These are phyloP conservation scores for Millerozyma miso DNA, from an alignment of 805 yeast species.

Conservation along the genomic window DNA sequence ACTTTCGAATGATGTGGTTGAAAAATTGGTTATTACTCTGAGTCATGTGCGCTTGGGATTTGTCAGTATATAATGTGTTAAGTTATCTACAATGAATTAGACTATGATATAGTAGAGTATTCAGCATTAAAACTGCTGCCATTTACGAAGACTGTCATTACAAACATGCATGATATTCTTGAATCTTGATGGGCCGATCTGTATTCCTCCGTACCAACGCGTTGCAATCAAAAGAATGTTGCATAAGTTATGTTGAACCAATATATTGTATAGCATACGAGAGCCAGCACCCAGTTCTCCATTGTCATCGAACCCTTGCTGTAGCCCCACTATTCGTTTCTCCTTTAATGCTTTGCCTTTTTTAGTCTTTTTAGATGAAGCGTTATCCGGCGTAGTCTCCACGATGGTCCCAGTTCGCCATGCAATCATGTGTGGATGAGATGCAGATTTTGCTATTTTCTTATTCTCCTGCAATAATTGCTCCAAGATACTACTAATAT, in stretches of 20 bases:
- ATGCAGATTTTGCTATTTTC: slow-evolving; percentile 46
- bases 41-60: background rate
- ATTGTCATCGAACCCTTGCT: slow-evolving; percentile 64
- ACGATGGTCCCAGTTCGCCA: slow-evolving; percentile 50
- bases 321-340: slow-evolving; percentile 18
- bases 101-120: background rate
- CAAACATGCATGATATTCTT: slow-evolving; percentile 53
- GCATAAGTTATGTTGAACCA: slow-evolving; percentile 45
- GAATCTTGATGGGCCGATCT: slow-evolving; percentile 68
- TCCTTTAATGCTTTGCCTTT: slow-evolving; percentile 6
- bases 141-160: slow-evolving; percentile 3
- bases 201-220: slow-evolving; percentile 80
- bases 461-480: slow-evolving; percentile 44
- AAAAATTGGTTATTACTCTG: background rate
- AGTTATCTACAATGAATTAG: background rate
- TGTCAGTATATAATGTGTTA: background rate
- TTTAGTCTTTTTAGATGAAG: slow-evolving; percentile 31
- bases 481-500: slow-evolving; percentile 40
- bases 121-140: background rate
- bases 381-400: background rate
- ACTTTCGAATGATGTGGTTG: background rate
- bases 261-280: slow-evolving; percentile 46
- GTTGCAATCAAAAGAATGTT: slow-evolving; percentile 66
- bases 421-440: slow-evolving; percentile 73
- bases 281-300: slow-evolving; percentile 77